A percentile compares a stretch with the other conserved stretches of the same genome.
Conservation (phyloP, 2,329 filamentous ascomycete species). For the Alternaria atra region DNA sequence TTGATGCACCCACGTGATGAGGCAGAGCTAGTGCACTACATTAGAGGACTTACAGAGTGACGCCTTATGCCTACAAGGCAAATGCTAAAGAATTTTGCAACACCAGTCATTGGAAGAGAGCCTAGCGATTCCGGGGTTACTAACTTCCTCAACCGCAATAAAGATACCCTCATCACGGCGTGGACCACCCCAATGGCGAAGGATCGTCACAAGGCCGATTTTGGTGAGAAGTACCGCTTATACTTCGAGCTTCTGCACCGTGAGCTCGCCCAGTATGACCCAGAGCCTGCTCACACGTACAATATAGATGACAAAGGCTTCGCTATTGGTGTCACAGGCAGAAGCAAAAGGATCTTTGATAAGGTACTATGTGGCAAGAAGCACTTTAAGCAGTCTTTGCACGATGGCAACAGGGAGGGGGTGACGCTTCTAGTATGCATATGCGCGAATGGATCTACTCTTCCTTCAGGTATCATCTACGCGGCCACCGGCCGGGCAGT, state of each 20-base stretch:
- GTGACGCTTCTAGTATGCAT: too few species aligned
- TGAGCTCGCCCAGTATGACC: not conserved
- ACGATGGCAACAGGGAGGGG: slow-evolving; percentile 12
- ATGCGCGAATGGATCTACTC: too few species aligned
- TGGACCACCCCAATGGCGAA: not conserved
- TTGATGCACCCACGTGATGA: too few species aligned
- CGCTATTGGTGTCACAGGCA: slow-evolving; percentile 55
- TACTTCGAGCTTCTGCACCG: not conserved
- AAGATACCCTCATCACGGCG: not conserved
- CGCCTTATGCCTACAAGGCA: too few species aligned
- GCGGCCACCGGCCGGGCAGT: too few species aligned
- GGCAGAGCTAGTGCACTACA: too few species aligned
- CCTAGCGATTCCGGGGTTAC: not conserved
- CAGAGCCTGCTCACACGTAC: not conserved
- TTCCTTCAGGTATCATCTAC: too few species aligned
- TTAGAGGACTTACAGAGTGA: too few species aligned
- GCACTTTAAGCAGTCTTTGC: slow-evolving; percentile 4
- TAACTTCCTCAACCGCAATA: not conserved
- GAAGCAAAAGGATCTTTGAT: slow-evolving; percentile 14
- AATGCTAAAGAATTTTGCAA: too few species aligned
- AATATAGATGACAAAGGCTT: not conserved
- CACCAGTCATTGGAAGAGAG: too few species aligned
- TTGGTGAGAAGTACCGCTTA: not conserved
- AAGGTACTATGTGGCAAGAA: slow-evolving; percentile 5
- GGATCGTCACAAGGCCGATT: not conserved